Evolutionary conservation across 441 rosid species (phyloP), one percentile per base, ranked within the genome.

Genomic region (Populus hybrid): DNA sequence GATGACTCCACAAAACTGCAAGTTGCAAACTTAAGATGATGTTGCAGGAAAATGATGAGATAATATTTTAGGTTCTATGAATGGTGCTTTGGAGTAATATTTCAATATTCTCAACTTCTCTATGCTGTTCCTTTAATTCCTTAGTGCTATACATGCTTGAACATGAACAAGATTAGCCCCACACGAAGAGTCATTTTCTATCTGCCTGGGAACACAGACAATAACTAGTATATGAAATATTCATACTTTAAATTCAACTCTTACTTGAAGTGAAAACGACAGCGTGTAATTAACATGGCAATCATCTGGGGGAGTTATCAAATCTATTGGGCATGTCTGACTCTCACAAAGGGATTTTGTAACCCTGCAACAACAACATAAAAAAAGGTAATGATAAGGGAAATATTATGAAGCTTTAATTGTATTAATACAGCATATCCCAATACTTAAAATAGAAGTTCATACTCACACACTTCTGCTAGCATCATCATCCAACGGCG

Each of bases 221-320:
- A 78, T 57, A 20, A 59, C 74, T 30, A 80, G 65, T 75, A 77
- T 71, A 38, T 50, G 77, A 75, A 77, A 73, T 57, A 83, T 71
- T 79, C 77, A 71, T 40, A 75, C 65, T 74, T 77, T 21, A 66
- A 75, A 82, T 59, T 61, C 12, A 21, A 73, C 67, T 71, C 87
- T 85, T 86, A 94, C 99, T 87, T 94, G 98, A 82, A 95, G 89
- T 50, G 99, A 94, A 87, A 92, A 95, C 30, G 98, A 90, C 64
- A 96, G 84, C 10, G 98, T 96, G 83, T 91, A 91, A 79, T 96
- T 96, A 80, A 92, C 95, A 90, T 94, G 99, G 86, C 99, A 96
- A 82, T 96, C 99, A 86, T 96, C 99, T 61, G 98, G 99, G 71
- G 98, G 99, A 83, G 90, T 92, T 75, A 92, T 90, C 87, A 96